Conservation (phyloP, 73 alveolate genomes). For the Tetrahymena thermophila region DNA sequence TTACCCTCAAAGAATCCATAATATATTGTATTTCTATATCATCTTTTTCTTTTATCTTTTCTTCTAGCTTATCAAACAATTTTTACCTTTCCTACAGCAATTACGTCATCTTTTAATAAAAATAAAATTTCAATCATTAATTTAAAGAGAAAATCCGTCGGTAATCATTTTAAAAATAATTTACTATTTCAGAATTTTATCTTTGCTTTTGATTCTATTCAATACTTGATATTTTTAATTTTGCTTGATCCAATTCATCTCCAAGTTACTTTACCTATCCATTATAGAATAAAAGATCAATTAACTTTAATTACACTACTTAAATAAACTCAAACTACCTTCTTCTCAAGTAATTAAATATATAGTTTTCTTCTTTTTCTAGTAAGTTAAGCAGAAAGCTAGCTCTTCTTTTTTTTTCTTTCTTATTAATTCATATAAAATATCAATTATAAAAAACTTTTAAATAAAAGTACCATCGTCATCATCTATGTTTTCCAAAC, state of each 20-base stretch:
- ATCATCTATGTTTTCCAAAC: not conserved
- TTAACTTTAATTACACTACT: not conserved
- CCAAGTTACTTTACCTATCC: not conserved
- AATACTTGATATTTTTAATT: not conserved
- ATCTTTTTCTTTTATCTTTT: not conserved
- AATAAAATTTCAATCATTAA: not conserved
- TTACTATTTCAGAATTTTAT: not conserved
- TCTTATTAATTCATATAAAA: not conserved
- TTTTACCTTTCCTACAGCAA: not conserved
- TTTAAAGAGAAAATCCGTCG: not conserved
- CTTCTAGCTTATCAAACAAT: not conserved
- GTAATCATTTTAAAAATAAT: not conserved
- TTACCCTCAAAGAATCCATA: not conserved
- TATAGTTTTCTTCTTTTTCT: not conserved
- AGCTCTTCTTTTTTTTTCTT: not conserved
- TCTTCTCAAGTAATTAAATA: not conserved
- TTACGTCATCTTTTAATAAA: not conserved
- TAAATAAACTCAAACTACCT: not conserved
- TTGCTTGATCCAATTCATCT: not conserved
- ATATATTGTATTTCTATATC: not conserved
- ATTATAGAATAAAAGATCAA: not conserved
- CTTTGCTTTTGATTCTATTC: not conserved
- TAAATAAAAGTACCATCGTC: not conserved
- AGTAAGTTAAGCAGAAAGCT: not conserved
- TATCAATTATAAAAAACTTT: not conserved